Evolutionary conservation across 73 alveolate genomes (phyloP).

Genomic region (Paraurostyla sp.): DNA sequence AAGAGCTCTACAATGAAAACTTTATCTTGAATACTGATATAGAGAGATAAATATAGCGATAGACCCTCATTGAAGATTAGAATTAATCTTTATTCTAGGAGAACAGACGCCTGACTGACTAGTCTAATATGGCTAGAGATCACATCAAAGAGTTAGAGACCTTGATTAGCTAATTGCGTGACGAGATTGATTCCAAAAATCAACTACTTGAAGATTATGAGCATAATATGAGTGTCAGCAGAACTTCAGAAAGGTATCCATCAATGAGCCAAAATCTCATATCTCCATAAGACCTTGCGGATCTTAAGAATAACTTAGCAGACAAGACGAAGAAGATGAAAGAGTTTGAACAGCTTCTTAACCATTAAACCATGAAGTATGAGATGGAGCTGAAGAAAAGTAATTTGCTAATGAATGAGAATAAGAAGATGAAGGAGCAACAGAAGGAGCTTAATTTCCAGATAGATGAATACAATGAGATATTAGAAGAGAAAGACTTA

Average conservation of each 20-base stretch:
- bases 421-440: background rate
- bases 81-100: slow-evolving; percentile 13
- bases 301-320: background rate
- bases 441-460: background rate
- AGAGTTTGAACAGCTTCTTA: background rate
- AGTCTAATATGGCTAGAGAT: background rate
- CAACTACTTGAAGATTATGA: background rate
- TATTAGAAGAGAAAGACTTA: background rate
- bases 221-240: background rate
- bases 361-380: background rate
- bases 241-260: background rate
- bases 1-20: slow-evolving; percentile 15
- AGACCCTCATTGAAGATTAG: slow-evolving; percentile 6
- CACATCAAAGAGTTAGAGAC: background rate
- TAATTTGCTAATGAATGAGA: background rate
- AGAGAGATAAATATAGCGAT: background rate
- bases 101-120: background rate
- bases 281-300: background rate
- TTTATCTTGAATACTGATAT: background rate
- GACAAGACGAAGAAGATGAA: background rate
- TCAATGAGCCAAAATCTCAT: background rate
- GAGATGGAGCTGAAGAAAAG: slow-evolving; percentile 18
- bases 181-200: background rate
- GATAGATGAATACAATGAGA: slow-evolving; percentile 2
- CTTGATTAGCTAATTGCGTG: background rate